A percentile compares a stretch with the other conserved stretches of the same genome.
Conservation (phyloP, 176 grass and related monocot species). For the Musa troglodytarum region DNA sequence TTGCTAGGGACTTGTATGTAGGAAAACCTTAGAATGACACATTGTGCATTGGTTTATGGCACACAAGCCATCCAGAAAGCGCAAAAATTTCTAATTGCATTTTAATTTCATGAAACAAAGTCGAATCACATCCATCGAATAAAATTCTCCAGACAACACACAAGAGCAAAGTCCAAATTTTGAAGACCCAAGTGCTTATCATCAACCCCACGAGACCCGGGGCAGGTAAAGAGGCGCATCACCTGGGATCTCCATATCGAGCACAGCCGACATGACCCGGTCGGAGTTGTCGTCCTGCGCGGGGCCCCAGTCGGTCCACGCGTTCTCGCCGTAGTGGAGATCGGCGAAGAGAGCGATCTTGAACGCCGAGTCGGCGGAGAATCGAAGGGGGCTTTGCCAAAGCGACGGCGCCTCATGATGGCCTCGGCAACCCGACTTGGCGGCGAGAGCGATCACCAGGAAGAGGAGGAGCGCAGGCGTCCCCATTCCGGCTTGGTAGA, state of each 20-base stretch:
- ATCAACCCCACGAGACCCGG: neutral
- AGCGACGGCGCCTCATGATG: neutral
- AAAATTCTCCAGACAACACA: neutral
- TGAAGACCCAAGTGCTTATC: neutral
- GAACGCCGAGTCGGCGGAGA: slow-evolving; percentile 34
- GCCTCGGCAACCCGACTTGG: neutral
- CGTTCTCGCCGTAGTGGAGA: slow-evolving; percentile 86
- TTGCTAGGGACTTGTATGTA: no score
- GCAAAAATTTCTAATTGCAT: no score
- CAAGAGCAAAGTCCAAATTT: neutral
- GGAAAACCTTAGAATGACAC: no score
- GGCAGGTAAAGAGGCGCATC: neutral
- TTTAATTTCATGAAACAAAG: no score
- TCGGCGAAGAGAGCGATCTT: slow-evolving; percentile 81
- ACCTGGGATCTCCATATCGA: slow-evolving; percentile 74
- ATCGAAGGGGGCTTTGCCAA: slow-evolving; percentile 20
- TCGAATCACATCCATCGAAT: no score
- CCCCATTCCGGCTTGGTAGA: no score
- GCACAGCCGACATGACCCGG: slow-evolving; percentile 60
- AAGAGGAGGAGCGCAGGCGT: neutral
- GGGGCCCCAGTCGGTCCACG: slow-evolving; percentile 82
- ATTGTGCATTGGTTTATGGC: no score
- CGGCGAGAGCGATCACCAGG: neutral
- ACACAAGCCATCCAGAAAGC: no score
- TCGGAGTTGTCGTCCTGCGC: slow-evolving; percentile 62